Base-by-base conservation (phyloP, 495 filamentous ascomycete species). In the Penicillium turbatum region DNA sequence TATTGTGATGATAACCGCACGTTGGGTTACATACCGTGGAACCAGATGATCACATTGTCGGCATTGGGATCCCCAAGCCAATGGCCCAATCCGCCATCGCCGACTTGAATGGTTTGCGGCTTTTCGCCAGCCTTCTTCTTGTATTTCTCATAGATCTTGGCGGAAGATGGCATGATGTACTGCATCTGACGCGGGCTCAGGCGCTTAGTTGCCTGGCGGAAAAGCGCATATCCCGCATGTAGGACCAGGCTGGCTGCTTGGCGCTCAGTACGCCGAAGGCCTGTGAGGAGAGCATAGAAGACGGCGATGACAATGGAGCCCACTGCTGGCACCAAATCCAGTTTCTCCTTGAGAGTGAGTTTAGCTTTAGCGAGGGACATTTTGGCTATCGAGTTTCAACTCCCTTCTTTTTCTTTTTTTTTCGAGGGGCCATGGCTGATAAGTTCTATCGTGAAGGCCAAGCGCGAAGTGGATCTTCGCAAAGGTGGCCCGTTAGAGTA, bases 61-160 rank as follows among this genome's bases (percentile, higher is more conserved):
- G 82, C 79, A 53, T 70, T 68, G 31, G 65, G 67, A 40, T 74
- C 64, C 0, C 84, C 84, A 6, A 86, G 54, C 84, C 84, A 86
- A 56, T 83, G 79, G 11, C 80, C 82, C 48, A 70, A 61, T 0
- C 74, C 77, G n/a, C 81, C 82, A 38, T 78, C 63, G 30, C 69
- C 65, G 21, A 86, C 67, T 2, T 78, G 69, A 27, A 81, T 76
- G 10, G 71, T 75, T 5, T 79, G 64, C 0, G 80, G 71, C 5
- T 65, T 53, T 40, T 78, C 62, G 37, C 68, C 65, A 9, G 67
- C 59, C 31, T 72, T 57, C 60, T 79, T 76, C 35, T 72, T 67
- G 32, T 73, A 74, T 1, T 50, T 57, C 16, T 73, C 54, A 56
- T 87, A 87, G 17, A 70, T 65, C 24, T 72, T 71, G 54, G 79